Percentiles rank a stretch among this genome's conserved stretches.
These are phyloP conservation scores for Backusella luteola DNA, from an alignment of 192 early-diverging fungal species.

Conservation along the genomic window DNA sequence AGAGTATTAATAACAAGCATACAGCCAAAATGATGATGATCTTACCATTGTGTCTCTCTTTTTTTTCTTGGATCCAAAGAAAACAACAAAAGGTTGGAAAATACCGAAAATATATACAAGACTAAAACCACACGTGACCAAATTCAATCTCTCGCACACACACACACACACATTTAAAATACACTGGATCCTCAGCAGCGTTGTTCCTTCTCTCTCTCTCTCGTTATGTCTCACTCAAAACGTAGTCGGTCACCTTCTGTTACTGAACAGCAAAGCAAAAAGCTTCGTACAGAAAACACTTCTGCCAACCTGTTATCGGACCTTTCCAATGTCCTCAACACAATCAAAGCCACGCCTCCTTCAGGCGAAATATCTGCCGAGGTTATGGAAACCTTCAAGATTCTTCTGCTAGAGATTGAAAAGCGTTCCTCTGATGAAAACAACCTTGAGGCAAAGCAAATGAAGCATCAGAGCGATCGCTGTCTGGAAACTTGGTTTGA, in stretches of 20 bases:
- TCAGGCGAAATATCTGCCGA: slow-evolving; percentile 34
- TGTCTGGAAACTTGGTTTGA: slow-evolving; percentile 37
- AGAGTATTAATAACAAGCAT: background rate
- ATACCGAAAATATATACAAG: too few species aligned
- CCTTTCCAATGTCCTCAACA: slow-evolving; percentile 20
- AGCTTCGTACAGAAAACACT: background rate
- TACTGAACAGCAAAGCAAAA: background rate
- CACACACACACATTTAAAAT: background rate
- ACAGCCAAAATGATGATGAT: too few species aligned
- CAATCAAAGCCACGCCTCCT: slow-evolving; percentile 29
- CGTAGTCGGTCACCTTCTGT: slow-evolving; percentile 17
- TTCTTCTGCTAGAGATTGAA: slow-evolving; percentile 35
- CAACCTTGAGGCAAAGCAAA: slow-evolving; percentile 22
- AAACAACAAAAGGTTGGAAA: background rate
- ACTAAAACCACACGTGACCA: background rate
- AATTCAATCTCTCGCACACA: background rate
- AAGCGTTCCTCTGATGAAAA: slow-evolving; percentile 31
- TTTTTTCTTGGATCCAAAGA: background rate
- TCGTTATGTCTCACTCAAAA: slow-evolving; percentile 7
- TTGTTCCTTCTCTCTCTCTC: background rate
- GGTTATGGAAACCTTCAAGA: slow-evolving; percentile 29
- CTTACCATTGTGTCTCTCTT: slow-evolving; percentile 1
- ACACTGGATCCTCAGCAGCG: background rate
- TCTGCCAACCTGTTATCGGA: slow-evolving; percentile 17
- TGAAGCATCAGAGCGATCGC: slow-evolving; percentile 31